Evolutionary conservation across 2,329 filamentous ascomycete species (phyloP).

Genomic region (Fusarium scirpi): DNA sequence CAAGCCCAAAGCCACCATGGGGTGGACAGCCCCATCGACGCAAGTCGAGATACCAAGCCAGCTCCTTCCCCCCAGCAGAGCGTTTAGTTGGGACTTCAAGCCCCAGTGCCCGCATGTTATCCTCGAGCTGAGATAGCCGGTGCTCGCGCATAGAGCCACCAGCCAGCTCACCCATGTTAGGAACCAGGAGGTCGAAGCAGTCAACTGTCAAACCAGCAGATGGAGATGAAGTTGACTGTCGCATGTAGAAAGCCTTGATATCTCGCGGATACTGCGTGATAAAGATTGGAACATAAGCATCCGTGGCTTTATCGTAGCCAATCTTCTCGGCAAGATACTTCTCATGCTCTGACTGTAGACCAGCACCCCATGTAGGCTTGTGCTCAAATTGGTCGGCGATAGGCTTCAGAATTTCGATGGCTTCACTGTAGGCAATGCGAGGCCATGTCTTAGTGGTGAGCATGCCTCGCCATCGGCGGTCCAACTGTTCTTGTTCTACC

Average conservation of each 20-base stretch:
- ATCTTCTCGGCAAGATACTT: slow-evolving; percentile 81
- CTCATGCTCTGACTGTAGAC: slow-evolving; percentile 92
- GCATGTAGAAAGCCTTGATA: slow-evolving; percentile 89
- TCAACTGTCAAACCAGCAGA: slow-evolving; percentile 72
- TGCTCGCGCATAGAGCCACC: slow-evolving; percentile 93
- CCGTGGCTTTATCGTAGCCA: slow-evolving; percentile 61
- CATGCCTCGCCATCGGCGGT: slow-evolving; percentile 79
- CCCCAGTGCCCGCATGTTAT: slow-evolving; percentile 77
- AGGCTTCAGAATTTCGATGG: slow-evolving; percentile 75
- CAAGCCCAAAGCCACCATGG: slow-evolving; percentile 90
- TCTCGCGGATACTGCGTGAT: slow-evolving; percentile 91
- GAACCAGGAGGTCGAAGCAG: slow-evolving; percentile 91
- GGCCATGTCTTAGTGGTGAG: slow-evolving; percentile 71
- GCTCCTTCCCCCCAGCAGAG: slow-evolving; percentile 46
- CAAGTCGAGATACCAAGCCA: slow-evolving; percentile 91
- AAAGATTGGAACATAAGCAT: slow-evolving; percentile 77
- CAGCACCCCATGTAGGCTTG: slow-evolving; percentile 75
- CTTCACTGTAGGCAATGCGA: slow-evolving; percentile 84
- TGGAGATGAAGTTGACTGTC: slow-evolving; percentile 50
- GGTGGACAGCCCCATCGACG: slow-evolving; percentile 91
- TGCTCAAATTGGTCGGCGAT: slow-evolving; percentile 74
- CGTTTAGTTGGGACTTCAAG: slow-evolving; percentile 60
- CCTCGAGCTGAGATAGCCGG: slow-evolving; percentile 73
- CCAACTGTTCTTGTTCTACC: slow-evolving; percentile 61
- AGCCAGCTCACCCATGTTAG: slow-evolving; percentile 86